phyloP scores from a whole-genome alignment of 164 flowering plant species.

The Aristolochia fimbriata region DNA sequence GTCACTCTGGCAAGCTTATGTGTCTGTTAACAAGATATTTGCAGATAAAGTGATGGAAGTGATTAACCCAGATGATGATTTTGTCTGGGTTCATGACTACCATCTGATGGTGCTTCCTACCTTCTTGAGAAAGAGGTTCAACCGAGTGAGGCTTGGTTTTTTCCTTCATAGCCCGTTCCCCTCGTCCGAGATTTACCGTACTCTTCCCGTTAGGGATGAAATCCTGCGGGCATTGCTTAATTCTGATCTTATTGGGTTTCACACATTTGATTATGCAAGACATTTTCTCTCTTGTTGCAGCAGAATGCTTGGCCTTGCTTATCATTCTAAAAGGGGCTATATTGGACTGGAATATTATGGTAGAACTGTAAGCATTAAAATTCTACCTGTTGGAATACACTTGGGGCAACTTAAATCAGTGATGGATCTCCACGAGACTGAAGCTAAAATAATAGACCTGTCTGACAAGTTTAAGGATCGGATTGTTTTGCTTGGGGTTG shows the following conservation, averaged over 20 bases:
- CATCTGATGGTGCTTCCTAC: constrained; percentile 60
- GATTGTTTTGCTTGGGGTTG: constrained; percentile 51
- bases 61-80: constrained; percentile 54
- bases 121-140: constrained; percentile 48
- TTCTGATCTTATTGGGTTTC: constrained; percentile 56
- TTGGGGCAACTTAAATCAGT: constrained; percentile 43
- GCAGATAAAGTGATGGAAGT: constrained; percentile 66
- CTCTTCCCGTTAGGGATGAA: constrained; percentile 51
- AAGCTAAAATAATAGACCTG: constrained; percentile 26
- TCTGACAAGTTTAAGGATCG: constrained; percentile 23
- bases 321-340: constrained; percentile 54
- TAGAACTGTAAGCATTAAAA: constrained; percentile 51
- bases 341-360: constrained; percentile 57
- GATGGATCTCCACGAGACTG: constrained; percentile 42
- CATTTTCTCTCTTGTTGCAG: constrained; percentile 67
- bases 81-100: constrained; percentile 61
- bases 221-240: constrained; percentile 46
- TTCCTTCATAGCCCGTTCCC: constrained; percentile 63
- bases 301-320: constrained; percentile 57
- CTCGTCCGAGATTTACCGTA: constrained; percentile 54
- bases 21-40: constrained; percentile 56
- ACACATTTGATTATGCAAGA: constrained; percentile 56
- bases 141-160: constrained; percentile 46
- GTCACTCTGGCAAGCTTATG: constrained; percentile 55
- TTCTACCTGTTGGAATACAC: constrained; percentile 56